Evolutionary conservation across 192 early-diverging fungal species (phyloP), one percentile per base, ranked within the genome.

Genomic region (Fimicolochytrium jonesii): DNA sequence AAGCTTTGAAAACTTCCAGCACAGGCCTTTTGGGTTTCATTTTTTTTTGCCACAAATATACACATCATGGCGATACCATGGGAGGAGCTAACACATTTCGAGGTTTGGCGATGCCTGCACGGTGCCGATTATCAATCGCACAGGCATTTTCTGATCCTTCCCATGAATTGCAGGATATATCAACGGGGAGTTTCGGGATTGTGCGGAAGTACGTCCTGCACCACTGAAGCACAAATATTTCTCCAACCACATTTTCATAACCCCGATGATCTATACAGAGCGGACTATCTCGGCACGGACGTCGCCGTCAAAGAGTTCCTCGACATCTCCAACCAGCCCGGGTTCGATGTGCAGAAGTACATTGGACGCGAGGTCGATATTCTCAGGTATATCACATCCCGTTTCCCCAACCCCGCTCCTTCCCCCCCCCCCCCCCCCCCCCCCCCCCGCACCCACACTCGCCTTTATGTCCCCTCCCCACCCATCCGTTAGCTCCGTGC

Each of bases 261-360:
- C 43, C 23, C 43, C 2, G 28, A 15, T 26, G 4, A 20, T 11
- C 28, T 23, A 5, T 30, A 26, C 30, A 50, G 48, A 15, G 48
- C 48, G 3, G 48, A 50, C 25, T 50, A 50, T 25, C 23, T 50
- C 58, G 75, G 75, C 49, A 77, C 75, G 5, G 75, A 77, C 6
- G 75, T 77, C 34, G 75, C 75, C n/a, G 67, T 77, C 25, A 77
- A 77, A 52, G 61, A 64, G 48, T 72, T 77, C 61, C 47, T 72
- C n/a, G 74, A 76, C 45, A 68, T 76, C 35, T 23, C 62, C 22
- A 65, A 65, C 23, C 63, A 72, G 33, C 50, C 63, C 2, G 46
- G 53, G 11, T 71, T 70, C 41, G 68, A 77, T 46, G 10, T 77
- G 28, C 37, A 70, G 35, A 77, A 77, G 36, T 77, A 77, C 35